Percentiles rank a stretch among this genome's conserved stretches.
These are phyloP conservation scores for Elaeagnus macrophylla DNA, from an alignment of 306 rosid genomes.

Conservation along the genomic window DNA sequence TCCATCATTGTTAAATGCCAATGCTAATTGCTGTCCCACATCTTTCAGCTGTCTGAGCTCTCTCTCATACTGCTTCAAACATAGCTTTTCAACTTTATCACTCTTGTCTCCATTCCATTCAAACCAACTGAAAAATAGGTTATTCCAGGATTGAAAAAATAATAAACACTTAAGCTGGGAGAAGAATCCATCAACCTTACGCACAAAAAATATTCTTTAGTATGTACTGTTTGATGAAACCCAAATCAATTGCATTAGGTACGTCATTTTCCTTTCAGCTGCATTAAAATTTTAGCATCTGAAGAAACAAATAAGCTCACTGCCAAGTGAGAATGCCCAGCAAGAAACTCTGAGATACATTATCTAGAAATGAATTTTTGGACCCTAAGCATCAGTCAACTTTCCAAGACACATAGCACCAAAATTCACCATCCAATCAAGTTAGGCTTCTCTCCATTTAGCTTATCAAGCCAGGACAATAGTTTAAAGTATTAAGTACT, in stretches of 20 bases:
- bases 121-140: conserved; percentile 49
- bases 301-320: too few species aligned
- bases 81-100: conserved; percentile 30
- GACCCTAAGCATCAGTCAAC: not conserved
- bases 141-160: not conserved
- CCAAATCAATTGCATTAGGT: too few species aligned
- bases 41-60: conserved; percentile 43
- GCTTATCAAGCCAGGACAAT: too few species aligned
- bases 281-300: too few species aligned
- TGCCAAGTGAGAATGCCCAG: too few species aligned
- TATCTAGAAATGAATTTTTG: not conserved
- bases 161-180: not conserved
- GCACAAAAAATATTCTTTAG: not conserved
- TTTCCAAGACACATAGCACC: too few species aligned
- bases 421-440: too few species aligned
- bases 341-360: not conserved
- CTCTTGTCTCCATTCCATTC: conserved; percentile 39
- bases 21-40: conserved; percentile 73
- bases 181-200: not conserved
- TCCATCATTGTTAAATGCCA: conserved; percentile 64
- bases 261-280: too few species aligned
- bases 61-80: conserved; percentile 42
- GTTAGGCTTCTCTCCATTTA: too few species aligned
- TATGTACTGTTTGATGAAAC: too few species aligned
- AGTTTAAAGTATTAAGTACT: too few species aligned